A percentile compares a stretch with the other conserved stretches of the same genome.
These are phyloP conservation scores for Artemisia annua DNA, from an alignment of 129 eudicot species.

Conservation along the genomic window DNA sequence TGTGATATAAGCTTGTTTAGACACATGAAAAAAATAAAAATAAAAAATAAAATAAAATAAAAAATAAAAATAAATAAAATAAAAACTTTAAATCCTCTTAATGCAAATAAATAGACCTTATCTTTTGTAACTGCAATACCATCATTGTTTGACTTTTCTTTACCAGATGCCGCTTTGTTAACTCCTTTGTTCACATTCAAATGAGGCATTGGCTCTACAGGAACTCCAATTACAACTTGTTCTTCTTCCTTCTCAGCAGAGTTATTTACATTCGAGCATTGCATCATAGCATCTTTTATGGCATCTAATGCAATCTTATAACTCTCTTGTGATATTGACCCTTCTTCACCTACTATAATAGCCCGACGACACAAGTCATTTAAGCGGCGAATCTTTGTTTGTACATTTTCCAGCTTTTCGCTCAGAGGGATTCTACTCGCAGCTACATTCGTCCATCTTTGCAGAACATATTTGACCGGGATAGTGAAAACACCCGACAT, in stretches of 20 bases:
- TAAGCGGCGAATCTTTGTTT: slow-evolving; percentile 68
- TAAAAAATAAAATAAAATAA: slow-evolving; percentile 4
- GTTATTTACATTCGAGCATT: slow-evolving; percentile 51
- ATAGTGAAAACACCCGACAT: slow-evolving; percentile 86
- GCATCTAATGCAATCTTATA: slow-evolving; percentile 60
- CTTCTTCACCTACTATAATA: slow-evolving; percentile 91
- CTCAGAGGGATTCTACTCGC: slow-evolving; percentile 53
- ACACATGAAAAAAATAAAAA: neutral
- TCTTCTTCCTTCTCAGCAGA: slow-evolving; percentile 38
- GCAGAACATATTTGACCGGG: slow-evolving; percentile 72
- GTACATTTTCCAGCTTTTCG: slow-evolving; percentile 71
- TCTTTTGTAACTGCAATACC: slow-evolving; percentile 42
- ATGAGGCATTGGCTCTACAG: slow-evolving; percentile 33
- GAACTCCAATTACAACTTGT: slow-evolving; percentile 33
- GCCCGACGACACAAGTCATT: slow-evolving; percentile 92
- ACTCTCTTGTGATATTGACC: slow-evolving; percentile 85
- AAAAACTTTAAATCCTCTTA: neutral
- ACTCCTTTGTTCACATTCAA: slow-evolving; percentile 35
- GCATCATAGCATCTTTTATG: slow-evolving; percentile 66
- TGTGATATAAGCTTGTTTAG: slow-evolving; percentile 14
- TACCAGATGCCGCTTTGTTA: slow-evolving; percentile 53
- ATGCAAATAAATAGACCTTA: slow-evolving; percentile 53
- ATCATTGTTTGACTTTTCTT: slow-evolving; percentile 40
- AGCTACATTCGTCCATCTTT: slow-evolving; percentile 96
- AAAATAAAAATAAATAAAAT: neutral